Conservation (phyloP, 805 yeast species). For the Saccharomycopsis schoenii region DNA sequence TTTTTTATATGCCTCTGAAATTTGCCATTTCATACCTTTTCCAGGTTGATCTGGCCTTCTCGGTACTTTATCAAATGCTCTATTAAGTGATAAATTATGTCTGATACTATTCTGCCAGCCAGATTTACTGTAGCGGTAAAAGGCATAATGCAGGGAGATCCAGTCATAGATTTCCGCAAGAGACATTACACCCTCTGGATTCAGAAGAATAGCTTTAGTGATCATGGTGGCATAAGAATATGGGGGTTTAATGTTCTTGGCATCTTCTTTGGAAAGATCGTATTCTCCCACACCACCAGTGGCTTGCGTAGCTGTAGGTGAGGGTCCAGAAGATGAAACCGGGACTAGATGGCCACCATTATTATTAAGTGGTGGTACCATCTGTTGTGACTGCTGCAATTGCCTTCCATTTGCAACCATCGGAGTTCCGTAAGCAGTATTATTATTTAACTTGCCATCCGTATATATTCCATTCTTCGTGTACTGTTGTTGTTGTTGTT, state of each 20-base stretch:
- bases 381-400: neutral
- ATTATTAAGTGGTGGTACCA: constrained; percentile 21
- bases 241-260: constrained; percentile 92
- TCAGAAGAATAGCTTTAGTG: constrained; percentile 89
- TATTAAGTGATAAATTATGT: constrained; percentile 82
- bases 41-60: constrained; percentile 95
- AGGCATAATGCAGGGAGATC: constrained; percentile 82
- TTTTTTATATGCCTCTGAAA: constrained; percentile 69
- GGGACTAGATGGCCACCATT: constrained; percentile 7
- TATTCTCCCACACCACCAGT: constrained; percentile 1
- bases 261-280: constrained; percentile 80
- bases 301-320: neutral
- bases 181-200: constrained; percentile 79
- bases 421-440: neutral
- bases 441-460: neutral
- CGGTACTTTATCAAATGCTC: constrained; percentile 96
- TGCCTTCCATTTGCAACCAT: neutral
- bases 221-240: constrained; percentile 97
- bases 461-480: neutral
- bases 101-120: constrained; percentile 98
- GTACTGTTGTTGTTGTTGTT: neutral
- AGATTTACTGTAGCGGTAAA: constrained; percentile 80
- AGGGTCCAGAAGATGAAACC: neutral
- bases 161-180: constrained; percentile 87
- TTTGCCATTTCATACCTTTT: constrained; percentile 99